phyloP scores from a whole-genome alignment of 2,329 filamentous ascomycete genomes.

The Penicillium brevicompactum region DNA sequence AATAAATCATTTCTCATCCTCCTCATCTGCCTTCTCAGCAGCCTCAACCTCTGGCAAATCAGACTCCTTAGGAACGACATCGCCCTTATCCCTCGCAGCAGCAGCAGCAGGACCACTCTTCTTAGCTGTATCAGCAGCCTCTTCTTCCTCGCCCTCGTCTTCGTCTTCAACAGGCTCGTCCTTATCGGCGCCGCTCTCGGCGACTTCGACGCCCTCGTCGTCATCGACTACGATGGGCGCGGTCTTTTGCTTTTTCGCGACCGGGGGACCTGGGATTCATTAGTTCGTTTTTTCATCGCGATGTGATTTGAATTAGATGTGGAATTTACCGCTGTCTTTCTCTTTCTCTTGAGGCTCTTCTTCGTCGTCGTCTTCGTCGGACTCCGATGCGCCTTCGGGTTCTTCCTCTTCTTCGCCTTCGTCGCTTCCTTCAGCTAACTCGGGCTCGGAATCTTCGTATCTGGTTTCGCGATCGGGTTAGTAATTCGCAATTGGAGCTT shows the following conservation, averaged over 20 bases:
- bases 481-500: conserved; percentile 6
- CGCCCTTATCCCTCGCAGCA: conserved; percentile 38
- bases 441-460: conserved; percentile 40
- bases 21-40: conserved; percentile 28
- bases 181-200: conserved; percentile 21
- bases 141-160: conserved; percentile 27
- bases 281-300: neutral
- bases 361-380: conserved; percentile 28
- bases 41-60: conserved; percentile 35
- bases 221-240: conserved; percentile 23
- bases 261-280: conserved; percentile 17
- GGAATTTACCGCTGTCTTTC: conserved; percentile 19
- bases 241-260: conserved; percentile 37
- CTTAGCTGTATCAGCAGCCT: conserved; percentile 32
- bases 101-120: conserved; percentile 35
- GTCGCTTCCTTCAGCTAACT: conserved; percentile 31
- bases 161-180: conserved; percentile 21
- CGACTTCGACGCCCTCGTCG: conserved; percentile 18
- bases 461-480: conserved; percentile 19
- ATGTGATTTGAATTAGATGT: too few species aligned
- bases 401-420: conserved; percentile 31
- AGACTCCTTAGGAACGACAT: conserved; percentile 30
- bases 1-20: neutral
- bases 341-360: conserved; percentile 13
- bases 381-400: conserved; percentile 32